Base-by-base conservation (phyloP, 164 flowering plant genomes). In the Brasenia schreberi region DNA sequence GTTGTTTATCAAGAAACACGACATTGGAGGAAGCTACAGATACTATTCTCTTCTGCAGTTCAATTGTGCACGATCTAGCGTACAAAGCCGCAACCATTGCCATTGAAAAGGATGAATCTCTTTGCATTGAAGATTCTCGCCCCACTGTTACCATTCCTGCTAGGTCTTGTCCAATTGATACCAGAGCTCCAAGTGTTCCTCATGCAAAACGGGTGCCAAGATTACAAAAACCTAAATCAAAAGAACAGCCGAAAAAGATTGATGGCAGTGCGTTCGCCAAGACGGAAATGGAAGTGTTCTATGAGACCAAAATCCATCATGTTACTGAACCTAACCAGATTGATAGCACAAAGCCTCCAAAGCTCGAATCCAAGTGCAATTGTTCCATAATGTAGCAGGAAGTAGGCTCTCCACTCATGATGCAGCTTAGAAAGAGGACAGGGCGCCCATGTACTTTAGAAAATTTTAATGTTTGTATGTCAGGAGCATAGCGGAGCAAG, bases 1-100 rank as follows among this genome's bases (percentile, higher is more conserved):
- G 87, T 70, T 81, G 71, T 18, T 71, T 70, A 65, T 53, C 73
- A 17, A 84, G 83, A 83, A 91, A 92, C 83, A 76, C 88, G n/a
- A 87, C 94, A 4, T 80, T 95, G 66, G 96, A 95, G 66, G 99
- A 91, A 84, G 97, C 97, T 61, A 87, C 94, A 0, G 99, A 95
- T 71, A 76, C 92, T 19, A 86, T 91, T 61, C 96, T 89, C 52
- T 91, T 94, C 78, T 95, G 99, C 82, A 84, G 86, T 69, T 89
- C 99, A 42, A 85, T 91, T 58, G 80, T 91, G 69, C 96, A 95
- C 44, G 76, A 84, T 78, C 73, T 95, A 56, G 99, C 92, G 12
- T 87, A 85, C 69, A 77, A 82, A 65, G 99, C 96, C 73, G 96
- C 92, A 66, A 70, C 83, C 62, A 80, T 86, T 63, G 97, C 86